phyloP scores from a whole-genome alignment of 345 rosid species.

The Salix koriyanagi region DNA sequence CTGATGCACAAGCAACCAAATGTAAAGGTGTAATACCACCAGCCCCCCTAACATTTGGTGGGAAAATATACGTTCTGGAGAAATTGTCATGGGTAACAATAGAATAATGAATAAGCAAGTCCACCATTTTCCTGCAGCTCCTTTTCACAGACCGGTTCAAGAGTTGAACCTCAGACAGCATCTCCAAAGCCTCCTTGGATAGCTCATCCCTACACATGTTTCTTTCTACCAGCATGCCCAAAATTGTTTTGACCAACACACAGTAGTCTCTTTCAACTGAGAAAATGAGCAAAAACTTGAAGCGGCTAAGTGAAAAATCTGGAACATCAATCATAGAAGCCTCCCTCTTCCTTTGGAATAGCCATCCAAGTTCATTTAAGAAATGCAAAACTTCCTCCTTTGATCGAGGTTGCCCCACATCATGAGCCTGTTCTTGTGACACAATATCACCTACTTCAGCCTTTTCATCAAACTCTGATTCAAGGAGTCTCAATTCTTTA shows the following conservation, averaged over 20 bases:
- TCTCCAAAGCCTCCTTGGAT: conserved; percentile 44
- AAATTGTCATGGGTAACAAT: conserved; percentile 15
- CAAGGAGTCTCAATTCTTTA: conserved; percentile 68
- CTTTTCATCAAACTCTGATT: conserved; percentile 53
- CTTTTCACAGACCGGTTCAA: conserved; percentile 73
- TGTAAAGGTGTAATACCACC: conserved; percentile 83
- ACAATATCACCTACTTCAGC: conserved; percentile 30
- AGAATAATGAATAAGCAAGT: conserved; percentile 55
- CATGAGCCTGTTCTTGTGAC: conserved; percentile 41
- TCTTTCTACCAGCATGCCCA: conserved; percentile 60
- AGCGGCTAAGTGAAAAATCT: conserved; percentile 52
- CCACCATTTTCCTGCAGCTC: conserved; percentile 59
- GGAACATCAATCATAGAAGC: conserved; percentile 29
- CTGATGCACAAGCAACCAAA: conserved; percentile 73
- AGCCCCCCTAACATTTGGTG: conserved; percentile 60
- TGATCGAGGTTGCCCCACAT: conserved; percentile 41
- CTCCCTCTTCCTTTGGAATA: conserved; percentile 56
- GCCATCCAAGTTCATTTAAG: conserved; percentile 93
- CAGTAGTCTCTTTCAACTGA: conserved; percentile 74
- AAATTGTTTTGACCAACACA: conserved; percentile 52
- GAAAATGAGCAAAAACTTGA: conserved; percentile 64
- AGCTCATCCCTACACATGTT: conserved; percentile 38
- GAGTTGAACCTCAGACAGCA: conserved; percentile 62
- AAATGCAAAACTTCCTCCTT: conserved; percentile 67
- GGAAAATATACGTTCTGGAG: conserved; percentile 45